Conservation (phyloP, 345 rosid genomes). For the Adansonia digitata region DNA sequence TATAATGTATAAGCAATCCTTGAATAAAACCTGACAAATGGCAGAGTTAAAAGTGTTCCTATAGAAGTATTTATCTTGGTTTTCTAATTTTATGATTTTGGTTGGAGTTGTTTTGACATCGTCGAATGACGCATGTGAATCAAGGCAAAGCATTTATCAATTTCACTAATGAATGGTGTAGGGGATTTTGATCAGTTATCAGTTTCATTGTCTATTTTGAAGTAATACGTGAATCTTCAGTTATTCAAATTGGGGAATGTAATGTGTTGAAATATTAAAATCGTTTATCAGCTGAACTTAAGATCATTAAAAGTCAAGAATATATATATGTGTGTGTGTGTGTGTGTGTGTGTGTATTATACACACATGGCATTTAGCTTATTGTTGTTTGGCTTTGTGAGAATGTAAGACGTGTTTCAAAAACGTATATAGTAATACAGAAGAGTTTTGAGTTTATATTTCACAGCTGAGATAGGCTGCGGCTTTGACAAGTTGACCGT, state of each 20-base stretch:
- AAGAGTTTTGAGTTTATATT: background rate
- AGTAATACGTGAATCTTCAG: background rate
- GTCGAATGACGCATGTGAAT: background rate
- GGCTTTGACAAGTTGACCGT: too few species aligned
- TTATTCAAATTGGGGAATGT: background rate
- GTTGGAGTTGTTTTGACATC: background rate
- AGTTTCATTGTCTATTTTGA: too few species aligned
- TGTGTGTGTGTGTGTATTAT: too few species aligned
- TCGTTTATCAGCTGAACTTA: background rate
- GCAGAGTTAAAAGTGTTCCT: conserved; percentile 24
- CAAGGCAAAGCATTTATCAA: background rate
- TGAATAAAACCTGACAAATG: conserved; percentile 25
- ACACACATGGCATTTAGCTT: too few species aligned
- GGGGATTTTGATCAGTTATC: background rate
- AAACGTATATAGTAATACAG: background rate
- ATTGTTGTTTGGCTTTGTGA: too few species aligned
- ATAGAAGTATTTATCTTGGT: conserved; percentile 9
- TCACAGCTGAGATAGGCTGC: background rate
- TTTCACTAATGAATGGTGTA: background rate
- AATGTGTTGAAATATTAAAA: background rate
- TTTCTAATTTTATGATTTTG: background rate
- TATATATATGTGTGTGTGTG: too few species aligned
- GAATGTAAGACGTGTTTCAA: background rate
- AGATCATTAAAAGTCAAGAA: background rate
- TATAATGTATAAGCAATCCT: conserved; percentile 29